Conservation (phyloP, 371 early-diverging fungal genomes). For the Blakeslea trispora region DNA sequence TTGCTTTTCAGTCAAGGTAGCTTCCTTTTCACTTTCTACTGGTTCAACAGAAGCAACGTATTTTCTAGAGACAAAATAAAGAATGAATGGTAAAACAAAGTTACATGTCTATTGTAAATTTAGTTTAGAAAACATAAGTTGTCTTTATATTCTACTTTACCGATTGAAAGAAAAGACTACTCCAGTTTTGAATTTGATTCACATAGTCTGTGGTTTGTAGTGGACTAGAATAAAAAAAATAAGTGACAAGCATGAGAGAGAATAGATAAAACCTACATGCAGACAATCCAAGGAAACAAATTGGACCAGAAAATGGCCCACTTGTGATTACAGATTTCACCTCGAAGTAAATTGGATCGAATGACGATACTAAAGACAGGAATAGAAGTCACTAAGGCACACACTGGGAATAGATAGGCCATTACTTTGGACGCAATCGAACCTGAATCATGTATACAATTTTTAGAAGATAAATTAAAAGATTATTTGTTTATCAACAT, state of each 20-base stretch:
- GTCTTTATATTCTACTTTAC: slow-evolving; percentile 22
- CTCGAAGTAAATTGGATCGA: slow-evolving; percentile 66
- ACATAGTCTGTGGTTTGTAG: slow-evolving; percentile 46
- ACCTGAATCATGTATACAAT: slow-evolving; percentile 19
- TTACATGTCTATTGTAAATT: slow-evolving; percentile 71
- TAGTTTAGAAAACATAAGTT: slow-evolving; percentile 21
- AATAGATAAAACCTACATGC: slow-evolving; percentile 49
- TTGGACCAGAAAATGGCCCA: slow-evolving; percentile 62
- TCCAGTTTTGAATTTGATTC: slow-evolving; percentile 45
- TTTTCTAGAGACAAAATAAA: slow-evolving; percentile 67
- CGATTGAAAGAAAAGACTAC: slow-evolving; percentile 50
- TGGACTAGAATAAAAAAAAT: too few species aligned
- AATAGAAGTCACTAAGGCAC: slow-evolving; percentile 73
- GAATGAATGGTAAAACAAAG: slow-evolving; percentile 73
- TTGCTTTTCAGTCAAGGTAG: slow-evolving; percentile 1
- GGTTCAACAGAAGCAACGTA: slow-evolving; percentile 39
- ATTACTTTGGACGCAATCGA: slow-evolving; percentile 56
- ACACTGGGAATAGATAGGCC: slow-evolving; percentile 70
- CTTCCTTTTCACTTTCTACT: neutral
- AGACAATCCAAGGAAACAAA: slow-evolving; percentile 67
- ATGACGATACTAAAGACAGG: slow-evolving; percentile 79
- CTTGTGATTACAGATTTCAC: slow-evolving; percentile 50
- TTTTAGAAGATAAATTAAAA: slow-evolving; percentile 6
- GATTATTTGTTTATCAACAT: neutral
- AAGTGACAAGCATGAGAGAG: too few species aligned